phyloP scores from a whole-genome alignment of 2,329 filamentous ascomycete genomes.

The Emmonsiellopsis sp. region DNA sequence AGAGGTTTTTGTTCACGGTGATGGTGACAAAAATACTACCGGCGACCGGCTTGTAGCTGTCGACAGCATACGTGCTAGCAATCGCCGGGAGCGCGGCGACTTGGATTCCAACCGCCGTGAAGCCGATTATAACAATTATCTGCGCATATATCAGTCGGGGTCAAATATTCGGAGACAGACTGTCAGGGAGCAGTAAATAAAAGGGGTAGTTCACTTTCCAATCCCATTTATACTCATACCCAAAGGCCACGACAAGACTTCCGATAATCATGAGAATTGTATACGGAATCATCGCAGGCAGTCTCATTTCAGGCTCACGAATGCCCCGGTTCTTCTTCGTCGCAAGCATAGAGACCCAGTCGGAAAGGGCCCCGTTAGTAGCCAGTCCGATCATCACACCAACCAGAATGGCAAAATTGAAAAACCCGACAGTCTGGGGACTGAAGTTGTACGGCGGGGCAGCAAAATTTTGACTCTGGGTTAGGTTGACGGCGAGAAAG shows the following conservation, averaged over 20 bases:
- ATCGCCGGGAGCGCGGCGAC: slow-evolving; percentile 54
- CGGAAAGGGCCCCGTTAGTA: slow-evolving; percentile 47
- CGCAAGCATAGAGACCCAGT: slow-evolving; percentile 48
- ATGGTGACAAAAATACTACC: slow-evolving; percentile 52
- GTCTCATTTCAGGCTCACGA: slow-evolving; percentile 50
- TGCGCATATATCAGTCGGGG: slow-evolving; percentile 7
- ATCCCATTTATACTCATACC: slow-evolving; percentile 45
- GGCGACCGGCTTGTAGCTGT: slow-evolving; percentile 56
- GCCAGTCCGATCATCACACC: slow-evolving; percentile 47
- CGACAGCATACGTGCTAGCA: slow-evolving; percentile 49
- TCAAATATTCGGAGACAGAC: slow-evolving; percentile 1
- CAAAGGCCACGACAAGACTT: slow-evolving; percentile 48
- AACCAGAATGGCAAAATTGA: slow-evolving; percentile 49
- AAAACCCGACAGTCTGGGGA: slow-evolving; percentile 44
- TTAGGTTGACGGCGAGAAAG: slow-evolving; percentile 55
- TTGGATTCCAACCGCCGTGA: slow-evolving; percentile 47
- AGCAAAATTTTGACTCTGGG: slow-evolving; percentile 46
- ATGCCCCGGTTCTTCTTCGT: slow-evolving; percentile 47
- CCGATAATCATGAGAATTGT: slow-evolving; percentile 49
- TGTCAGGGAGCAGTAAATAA: background rate
- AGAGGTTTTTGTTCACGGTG: slow-evolving; percentile 57
- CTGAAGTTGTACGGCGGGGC: slow-evolving; percentile 48
- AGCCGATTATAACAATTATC: slow-evolving; percentile 49
- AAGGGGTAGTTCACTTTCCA: slow-evolving; percentile 36
- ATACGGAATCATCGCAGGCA: slow-evolving; percentile 50